phyloP scores from a whole-genome alignment of 306 rosid genomes.

The Quercus bicolor region DNA sequence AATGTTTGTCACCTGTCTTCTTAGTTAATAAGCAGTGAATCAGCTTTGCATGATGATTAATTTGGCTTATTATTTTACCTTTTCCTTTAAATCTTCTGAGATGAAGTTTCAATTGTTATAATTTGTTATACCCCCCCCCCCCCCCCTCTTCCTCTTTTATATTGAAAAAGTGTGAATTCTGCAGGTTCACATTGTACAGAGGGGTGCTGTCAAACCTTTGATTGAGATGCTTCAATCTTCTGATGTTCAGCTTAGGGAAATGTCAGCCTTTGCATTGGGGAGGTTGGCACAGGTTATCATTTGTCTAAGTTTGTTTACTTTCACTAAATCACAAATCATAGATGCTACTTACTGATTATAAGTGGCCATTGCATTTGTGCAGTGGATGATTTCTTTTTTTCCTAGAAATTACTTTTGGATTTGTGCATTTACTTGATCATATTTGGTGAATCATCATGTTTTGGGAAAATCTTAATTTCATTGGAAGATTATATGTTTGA shows the following conservation, averaged over 20 bases:
- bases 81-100: not conserved
- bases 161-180: constrained; percentile 8
- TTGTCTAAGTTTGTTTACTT: not conserved
- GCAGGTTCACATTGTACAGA: constrained; percentile 95
- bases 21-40: not conserved
- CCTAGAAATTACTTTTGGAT: constrained; percentile 7
- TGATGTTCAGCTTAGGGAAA: constrained; percentile 89
- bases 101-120: constrained; percentile 6
- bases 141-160: constrained; percentile 1
- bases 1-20: not conserved
- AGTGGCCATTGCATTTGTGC: too few species aligned
- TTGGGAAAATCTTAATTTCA: not conserved
- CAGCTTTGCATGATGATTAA: not conserved
- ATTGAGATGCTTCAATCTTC: constrained; percentile 97
- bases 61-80: not conserved
- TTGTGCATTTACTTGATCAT: not conserved
- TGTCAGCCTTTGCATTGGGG: constrained; percentile 99
- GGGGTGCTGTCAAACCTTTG: constrained; percentile 97
- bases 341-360: not conserved
- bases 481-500: not conserved
- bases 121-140: not conserved
- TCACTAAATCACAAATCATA: constrained; percentile 1
- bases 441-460: constrained; percentile 2
- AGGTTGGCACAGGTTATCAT: constrained; percentile 88
- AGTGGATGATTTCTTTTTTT: not conserved